Percentiles rank a stretch among this genome's conserved stretches.
Evolutionary conservation across 2,329 filamentous ascomycete genomes (phyloP).

Genomic region (Aspergillus sp.): DNA sequence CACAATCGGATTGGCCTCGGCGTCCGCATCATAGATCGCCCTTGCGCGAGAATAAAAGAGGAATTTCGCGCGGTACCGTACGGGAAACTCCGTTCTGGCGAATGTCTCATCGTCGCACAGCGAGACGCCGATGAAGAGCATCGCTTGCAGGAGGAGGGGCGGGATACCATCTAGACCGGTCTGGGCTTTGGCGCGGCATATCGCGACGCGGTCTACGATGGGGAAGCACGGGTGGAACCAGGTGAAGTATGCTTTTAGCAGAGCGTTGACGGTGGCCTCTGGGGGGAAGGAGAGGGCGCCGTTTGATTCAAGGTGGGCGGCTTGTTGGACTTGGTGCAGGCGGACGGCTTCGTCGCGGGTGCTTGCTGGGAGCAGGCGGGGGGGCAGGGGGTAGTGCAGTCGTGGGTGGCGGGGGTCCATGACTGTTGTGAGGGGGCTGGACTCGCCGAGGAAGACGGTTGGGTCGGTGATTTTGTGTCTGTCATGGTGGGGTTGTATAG

Average conservation of each 20-base stretch:
- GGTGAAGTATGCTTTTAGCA: constrained; percentile 54
- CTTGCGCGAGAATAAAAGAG: constrained; percentile 53
- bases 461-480: constrained; percentile 9
- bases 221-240: constrained; percentile 61
- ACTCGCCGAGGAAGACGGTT: constrained; percentile 49
- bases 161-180: constrained; percentile 35
- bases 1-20: constrained; percentile 51
- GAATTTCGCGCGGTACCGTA: constrained; percentile 52
- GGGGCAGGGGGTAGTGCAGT: constrained; percentile 38
- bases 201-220: constrained; percentile 49
- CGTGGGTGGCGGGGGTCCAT: constrained; percentile 39
- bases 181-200: constrained; percentile 41
- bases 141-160: constrained; percentile 52
- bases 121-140: constrained; percentile 56
- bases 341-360: constrained; percentile 20
- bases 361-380: constrained; percentile 15
- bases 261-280: constrained; percentile 40
- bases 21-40: constrained; percentile 55
- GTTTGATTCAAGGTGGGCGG: constrained; percentile 39
- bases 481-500: not conserved
- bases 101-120: constrained; percentile 52
- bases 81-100: constrained; percentile 46
- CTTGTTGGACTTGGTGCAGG: constrained; percentile 31
- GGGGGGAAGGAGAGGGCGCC: constrained; percentile 50
- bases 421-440: constrained; percentile 51